A percentile compares a stretch with the other conserved stretches of the same genome.
Evolutionary conservation across 2,329 filamentous ascomycete species (phyloP).

Genomic region (Leptosphaerulina australis): DNA sequence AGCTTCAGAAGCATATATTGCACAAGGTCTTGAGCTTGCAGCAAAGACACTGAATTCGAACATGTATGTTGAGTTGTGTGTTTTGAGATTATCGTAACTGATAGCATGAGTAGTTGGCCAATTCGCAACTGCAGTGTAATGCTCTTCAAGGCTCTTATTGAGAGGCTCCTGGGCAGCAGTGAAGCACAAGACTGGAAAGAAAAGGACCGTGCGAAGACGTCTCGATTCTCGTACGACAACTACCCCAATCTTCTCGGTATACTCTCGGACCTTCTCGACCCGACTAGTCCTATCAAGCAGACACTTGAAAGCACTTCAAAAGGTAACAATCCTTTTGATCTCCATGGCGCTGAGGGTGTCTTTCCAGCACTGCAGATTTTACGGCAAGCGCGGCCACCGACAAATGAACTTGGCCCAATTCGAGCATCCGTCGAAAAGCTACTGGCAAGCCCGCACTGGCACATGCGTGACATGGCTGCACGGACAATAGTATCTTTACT

Average conservation of each 20-base stretch:
- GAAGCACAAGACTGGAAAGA: constrained; percentile 67
- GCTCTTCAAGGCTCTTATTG: constrained; percentile 83
- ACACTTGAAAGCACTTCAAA: constrained; percentile 29
- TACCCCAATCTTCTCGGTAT: constrained; percentile 70
- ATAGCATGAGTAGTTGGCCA: constrained; percentile 69
- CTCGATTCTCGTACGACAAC: constrained; percentile 71
- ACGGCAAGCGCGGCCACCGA: constrained; percentile 71
- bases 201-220: constrained; percentile 44
- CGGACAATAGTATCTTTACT: constrained; percentile 62
- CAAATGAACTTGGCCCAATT: constrained; percentile 61
- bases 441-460: constrained; percentile 74
- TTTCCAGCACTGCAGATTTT: constrained; percentile 85
- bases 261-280: constrained; percentile 65
- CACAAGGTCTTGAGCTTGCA: constrained; percentile 77
- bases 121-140: constrained; percentile 93
- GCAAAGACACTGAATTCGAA: constrained; percentile 78
- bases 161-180: constrained; percentile 75
- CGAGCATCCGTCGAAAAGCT: constrained; percentile 65
- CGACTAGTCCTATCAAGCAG: constrained; percentile 34
- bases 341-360: constrained; percentile 65
- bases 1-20: constrained; percentile 74
- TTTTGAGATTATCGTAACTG: neutral
- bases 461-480: constrained; percentile 80
- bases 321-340: constrained; percentile 38
- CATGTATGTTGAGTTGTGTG: constrained; percentile 61